Evolutionary conservation across 139 green algal genomes (phyloP), one percentile per base, ranked within the genome.

Genomic region (Zygnema circumcarinatum): DNA sequence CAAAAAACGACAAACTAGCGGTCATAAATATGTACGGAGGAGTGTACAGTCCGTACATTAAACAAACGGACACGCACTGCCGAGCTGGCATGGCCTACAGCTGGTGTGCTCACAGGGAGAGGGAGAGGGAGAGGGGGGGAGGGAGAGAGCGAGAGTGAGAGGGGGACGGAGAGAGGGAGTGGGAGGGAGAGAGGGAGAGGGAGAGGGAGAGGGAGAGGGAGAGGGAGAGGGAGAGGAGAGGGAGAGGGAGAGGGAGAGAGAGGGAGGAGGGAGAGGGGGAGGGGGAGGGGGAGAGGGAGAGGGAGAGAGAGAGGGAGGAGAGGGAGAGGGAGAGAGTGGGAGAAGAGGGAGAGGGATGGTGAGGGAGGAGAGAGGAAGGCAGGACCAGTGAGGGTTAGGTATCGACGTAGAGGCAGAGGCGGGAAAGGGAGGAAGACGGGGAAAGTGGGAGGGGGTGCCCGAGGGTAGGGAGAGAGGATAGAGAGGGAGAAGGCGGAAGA

Each of bases 251-350:
- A 29, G 54, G 29, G 54, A 29, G 29, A 29, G 54, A 72, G 54
- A 29, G 29, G 54, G 54, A 72, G 54, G 54, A 72, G 54, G 54
- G 29, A 29, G 54, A 72, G 54, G 54, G 54, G 29, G 54, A 72
- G 54, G 16, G 69, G 69, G 69, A 7, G 16, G 69, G 69, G 69
- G 16, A 78, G 69, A 41, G 69, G 69, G 69, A 78, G 16, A 41
- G 16, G 7, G 11, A 78, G 16, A 41, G 7, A 25, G 7, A 78
- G 16, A 41, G 7, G 7, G 69, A 78, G 11, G 69, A 38, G 69
- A 78, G 16, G 16, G 35, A 29, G 7, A 41, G 69, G 36, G 35
- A 38, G 69, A 3, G 7, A 41, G 16, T 41, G 69, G 69, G 7
- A 39, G 11, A 52, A 25, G 35, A 22, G 3, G 11, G 11, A 78